Base-by-base conservation (phyloP, 768 basidiomycete genomes). In the Tephrocybe sp. region DNA sequence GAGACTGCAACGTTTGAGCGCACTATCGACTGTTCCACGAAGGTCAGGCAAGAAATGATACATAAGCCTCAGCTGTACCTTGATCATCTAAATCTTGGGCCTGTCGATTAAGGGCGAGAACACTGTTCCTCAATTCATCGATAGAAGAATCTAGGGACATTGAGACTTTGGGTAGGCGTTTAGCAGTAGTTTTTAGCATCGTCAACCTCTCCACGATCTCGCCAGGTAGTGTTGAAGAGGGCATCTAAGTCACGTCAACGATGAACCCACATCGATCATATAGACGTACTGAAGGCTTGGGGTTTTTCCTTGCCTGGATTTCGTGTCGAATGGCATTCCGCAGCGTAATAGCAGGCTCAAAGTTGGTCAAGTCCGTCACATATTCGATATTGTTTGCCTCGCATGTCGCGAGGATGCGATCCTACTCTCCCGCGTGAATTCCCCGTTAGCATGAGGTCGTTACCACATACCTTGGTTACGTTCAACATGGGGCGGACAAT, bases 321-420 rank as follows among this genome's bases (percentile, higher is more conserved):
- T 63, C 52, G 64, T 79, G 71, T n/a, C 90, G 81, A 29, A 92
- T 73, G 15, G 80, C 78, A 64, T 93, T 93, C 15, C 91, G 77
- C 29, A 82, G 64, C 0, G 91, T 91, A 34, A 88, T 50, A 4
- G 75, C 73, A 2, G 89, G 86, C 56, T 91, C 83, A 48, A 84
- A 82, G 60, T 93, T 93, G 15, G 88, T 86, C 0, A 69, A 64
- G 59, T 93, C 91, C 16, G 70, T 67, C 34, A 85, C 73, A 63
- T 84, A 93, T 49, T 74, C 68, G 7, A 91, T 63, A 1, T 66
- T 62, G 53, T 89, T 70, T 10, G 68, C 79, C 38, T 83, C 75
- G 55, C 90, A 92, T 0, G 91, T 93, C 7, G 83, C 85, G 1
- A 92, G 65, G n/a, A 93, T 78, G 50, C 89, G 81, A 45, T 86